Percentiles rank a stretch among this genome's conserved stretches.
These are phyloP conservation scores for Globisporangium irregulare DNA, from an alignment of 352 stramenopile species.

Conservation along the genomic window DNA sequence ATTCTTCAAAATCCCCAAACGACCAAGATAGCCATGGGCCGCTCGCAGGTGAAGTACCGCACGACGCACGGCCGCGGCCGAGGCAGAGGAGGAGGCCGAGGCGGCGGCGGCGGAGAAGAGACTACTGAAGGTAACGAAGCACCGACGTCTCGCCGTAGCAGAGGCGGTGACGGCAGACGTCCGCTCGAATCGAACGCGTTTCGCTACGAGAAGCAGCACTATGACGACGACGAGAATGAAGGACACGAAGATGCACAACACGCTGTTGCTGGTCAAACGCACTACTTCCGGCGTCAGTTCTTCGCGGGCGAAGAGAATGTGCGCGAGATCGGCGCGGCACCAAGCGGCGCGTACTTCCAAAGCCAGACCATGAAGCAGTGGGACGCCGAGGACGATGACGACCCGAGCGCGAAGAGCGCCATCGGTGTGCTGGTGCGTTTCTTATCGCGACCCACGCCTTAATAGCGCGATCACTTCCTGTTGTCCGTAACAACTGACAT, in stretches of 20 bases:
- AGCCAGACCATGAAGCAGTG: constrained; percentile 63
- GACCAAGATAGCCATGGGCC: constrained; percentile 37
- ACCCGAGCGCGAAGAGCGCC: constrained; percentile 2
- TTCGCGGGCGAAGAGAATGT: constrained; percentile 61
- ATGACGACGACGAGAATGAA: constrained; percentile 19
- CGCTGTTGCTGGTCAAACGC: constrained; percentile 9
- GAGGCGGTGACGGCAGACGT: constrained; percentile 17
- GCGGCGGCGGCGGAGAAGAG: constrained; percentile 11
- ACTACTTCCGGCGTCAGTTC: constrained; percentile 41
- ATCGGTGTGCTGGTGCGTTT: constrained; percentile 42
- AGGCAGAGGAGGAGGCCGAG: constrained; percentile 23
- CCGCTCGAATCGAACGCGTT: constrained; percentile 68
- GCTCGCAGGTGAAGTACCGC: constrained; percentile 70
- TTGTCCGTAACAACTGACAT: not conserved
- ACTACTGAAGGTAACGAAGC: not conserved
- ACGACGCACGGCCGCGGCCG: constrained; percentile 49
- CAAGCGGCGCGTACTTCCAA: constrained; percentile 54
- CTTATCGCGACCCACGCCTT: not conserved
- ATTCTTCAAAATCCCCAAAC: not conserved
- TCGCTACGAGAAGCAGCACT: constrained; percentile 48
- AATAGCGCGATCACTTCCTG: not conserved
- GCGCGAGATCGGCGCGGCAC: constrained; percentile 27
- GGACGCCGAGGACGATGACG: constrained; percentile 47
- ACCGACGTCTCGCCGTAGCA: not conserved
- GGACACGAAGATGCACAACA: constrained; percentile 21